Evolutionary conservation across 306 rosid species (phyloP), one percentile per base, ranked within the genome.

Genomic region (Quercus alba): DNA sequence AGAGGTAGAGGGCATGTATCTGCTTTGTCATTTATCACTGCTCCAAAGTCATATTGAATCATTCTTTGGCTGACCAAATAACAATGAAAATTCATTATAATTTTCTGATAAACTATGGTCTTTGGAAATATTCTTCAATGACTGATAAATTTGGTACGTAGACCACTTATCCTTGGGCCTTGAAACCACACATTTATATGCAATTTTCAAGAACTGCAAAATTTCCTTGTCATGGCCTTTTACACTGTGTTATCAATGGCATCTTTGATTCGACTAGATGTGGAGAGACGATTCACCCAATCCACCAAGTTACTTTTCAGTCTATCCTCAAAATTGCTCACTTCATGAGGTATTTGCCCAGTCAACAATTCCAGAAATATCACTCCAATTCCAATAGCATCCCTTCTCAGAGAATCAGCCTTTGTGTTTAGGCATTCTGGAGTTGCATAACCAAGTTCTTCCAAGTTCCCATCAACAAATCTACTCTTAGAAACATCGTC

Each of bases 101-200:
- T 84, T 87, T 78, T 93, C 99, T 26, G 88, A 83, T 90, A 88
- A 91, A 81, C 88, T 85, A 51, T 79, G 84, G 68, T 86, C 90
- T 76, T 80, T 79, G 70, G 84, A 83, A 81, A 90, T 58, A 23
- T 72, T 62, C 88, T 88, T 95, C 84, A 91, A 74, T 2, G 96
- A 82, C 49, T 90, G 89, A 87, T 95, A 93, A 84, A 41, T 38
- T 38, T 38, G 46, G 10, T 86, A 93, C 98, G 93, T 91, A 21
- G 99, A 93, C 93, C 88, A 86, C 92, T 98, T 90, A 68, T 93
- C 98, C 75, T 87, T 91, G 28, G 99, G 93, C 31, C 93, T 85
- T 76, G 92, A 79, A 83, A 88, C 83, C 64, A 93, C 89, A 68
- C 97, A 93, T 66, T 81, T 86, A 31, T 75, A 67, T 4, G 98